phyloP scores from a whole-genome alignment of 345 rosid genomes.

The Noccaea caerulescens region DNA sequence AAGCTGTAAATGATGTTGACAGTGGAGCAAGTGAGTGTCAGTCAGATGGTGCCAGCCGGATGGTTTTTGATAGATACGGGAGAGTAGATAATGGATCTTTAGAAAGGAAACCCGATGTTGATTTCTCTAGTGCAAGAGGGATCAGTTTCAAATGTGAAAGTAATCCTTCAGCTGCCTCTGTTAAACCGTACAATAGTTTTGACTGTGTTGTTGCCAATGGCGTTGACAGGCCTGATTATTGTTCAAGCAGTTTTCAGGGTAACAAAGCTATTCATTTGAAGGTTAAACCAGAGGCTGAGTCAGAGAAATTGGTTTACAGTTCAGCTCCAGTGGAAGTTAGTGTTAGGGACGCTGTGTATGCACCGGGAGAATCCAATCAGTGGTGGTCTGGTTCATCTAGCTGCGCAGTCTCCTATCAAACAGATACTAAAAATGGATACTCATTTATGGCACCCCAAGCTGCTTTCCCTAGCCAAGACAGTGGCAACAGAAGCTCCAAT shows the following conservation, averaged over 20 bases:
- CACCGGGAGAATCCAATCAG: constrained; percentile 43
- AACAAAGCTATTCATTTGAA: constrained; percentile 20
- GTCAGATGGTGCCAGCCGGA: constrained; percentile 49
- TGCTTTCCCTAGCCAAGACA: constrained; percentile 41
- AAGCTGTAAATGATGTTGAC: constrained; percentile 43
- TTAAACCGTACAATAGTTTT: constrained; percentile 39
- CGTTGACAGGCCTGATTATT: constrained; percentile 39
- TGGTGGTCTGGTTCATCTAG: constrained; percentile 42
- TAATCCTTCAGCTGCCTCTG: constrained; percentile 41
- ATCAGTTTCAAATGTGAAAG: constrained; percentile 46
- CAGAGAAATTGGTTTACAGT: constrained; percentile 38
- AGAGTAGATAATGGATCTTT: constrained; percentile 41
- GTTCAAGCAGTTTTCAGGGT: constrained; percentile 35
- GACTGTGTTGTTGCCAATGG: constrained; percentile 42
- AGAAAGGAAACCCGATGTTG: constrained; percentile 46
- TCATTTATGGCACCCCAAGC: constrained; percentile 36
- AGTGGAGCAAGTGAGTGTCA: constrained; percentile 51
- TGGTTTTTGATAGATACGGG: constrained; percentile 44
- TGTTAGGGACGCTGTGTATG: constrained; percentile 41
- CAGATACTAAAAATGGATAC: constrained; percentile 41
- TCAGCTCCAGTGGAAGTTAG: constrained; percentile 42
- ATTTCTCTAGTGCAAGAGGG: constrained; percentile 44
- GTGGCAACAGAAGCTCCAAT: constrained; percentile 37
- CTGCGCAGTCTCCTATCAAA: constrained; percentile 32
- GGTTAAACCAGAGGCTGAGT: constrained; percentile 45